phyloP scores from a whole-genome alignment of 208 protist genomes.

The Porcisia hertigi region DNA sequence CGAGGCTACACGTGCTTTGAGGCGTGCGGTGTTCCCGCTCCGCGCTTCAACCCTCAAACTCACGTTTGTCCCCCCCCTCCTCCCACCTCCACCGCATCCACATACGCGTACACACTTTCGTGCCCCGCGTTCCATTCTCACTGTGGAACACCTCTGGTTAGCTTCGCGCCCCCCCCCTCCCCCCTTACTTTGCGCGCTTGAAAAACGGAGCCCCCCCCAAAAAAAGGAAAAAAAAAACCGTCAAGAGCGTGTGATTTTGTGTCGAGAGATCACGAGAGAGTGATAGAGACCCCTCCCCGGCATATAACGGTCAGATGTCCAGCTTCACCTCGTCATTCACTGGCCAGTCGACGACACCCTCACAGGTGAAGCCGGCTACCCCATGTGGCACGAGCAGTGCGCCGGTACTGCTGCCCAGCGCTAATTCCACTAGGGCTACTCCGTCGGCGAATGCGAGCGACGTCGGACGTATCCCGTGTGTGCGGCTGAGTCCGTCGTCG shows the following conservation, averaged over 20 bases:
- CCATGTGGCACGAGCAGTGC: neutral
- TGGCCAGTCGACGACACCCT: neutral
- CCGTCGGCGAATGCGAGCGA: neutral
- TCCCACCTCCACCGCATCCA: too few species aligned
- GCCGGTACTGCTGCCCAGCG: neutral
- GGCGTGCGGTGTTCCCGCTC: too few species aligned
- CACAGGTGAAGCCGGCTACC: neutral
- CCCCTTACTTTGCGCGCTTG: neutral
- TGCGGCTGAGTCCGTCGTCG: constrained; percentile 27
- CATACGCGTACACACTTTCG: too few species aligned
- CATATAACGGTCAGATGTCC: neutral
- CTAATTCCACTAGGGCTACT: neutral
- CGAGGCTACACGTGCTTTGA: neutral
- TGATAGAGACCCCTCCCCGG: too few species aligned
- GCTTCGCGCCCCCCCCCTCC: neutral
- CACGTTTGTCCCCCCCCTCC: too few species aligned
- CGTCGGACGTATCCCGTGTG: constrained; percentile 18
- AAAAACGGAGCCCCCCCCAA: too few species aligned
- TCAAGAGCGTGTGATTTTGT: neutral
- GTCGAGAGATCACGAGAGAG: neutral
- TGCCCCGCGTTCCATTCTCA: too few species aligned
- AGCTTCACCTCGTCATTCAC: neutral
- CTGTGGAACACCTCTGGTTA: too few species aligned
- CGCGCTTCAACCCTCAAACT: too few species aligned
- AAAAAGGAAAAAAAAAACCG: neutral